A percentile compares a stretch with the other conserved stretches of the same genome.
These are phyloP conservation scores for Galerina sulciceps DNA, from an alignment of 768 basidiomycete species.

Conservation along the genomic window DNA sequence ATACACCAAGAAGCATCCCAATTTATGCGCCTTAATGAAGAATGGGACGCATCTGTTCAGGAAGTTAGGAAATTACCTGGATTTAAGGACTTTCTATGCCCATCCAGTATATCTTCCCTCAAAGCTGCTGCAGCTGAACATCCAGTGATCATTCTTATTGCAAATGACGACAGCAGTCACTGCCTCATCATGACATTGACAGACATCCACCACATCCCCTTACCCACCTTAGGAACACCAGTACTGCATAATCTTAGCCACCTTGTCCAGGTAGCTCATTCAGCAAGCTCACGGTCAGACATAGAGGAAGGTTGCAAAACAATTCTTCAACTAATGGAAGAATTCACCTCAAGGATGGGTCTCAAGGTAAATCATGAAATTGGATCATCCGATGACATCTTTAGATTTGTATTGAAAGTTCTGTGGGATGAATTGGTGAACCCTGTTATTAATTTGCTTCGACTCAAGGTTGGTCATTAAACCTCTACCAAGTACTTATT, in stretches of 20 bases:
- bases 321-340: too few species aligned
- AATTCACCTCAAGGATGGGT: neutral
- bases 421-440: constrained; percentile 10
- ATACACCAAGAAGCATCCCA: neutral
- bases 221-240: too few species aligned
- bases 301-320: neutral
- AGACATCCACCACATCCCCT: neutral
- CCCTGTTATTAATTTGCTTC: constrained; percentile 11
- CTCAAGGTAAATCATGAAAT: neutral
- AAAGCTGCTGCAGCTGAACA: too few species aligned
- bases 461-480: constrained; percentile 5
- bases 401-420: neutral
- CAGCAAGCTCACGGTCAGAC: neutral
- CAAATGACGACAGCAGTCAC: neutral
- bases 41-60: neutral
- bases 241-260: too few species aligned
- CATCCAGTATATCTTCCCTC: too few species aligned
- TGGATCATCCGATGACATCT: constrained; percentile 8
- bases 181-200: constrained; percentile 6
- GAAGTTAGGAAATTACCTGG: neutral
- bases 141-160: too few species aligned
- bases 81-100: too few species aligned
- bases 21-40: neutral
- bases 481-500: neutral
- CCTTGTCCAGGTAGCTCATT: too few species aligned